Percentiles rank a stretch among this genome's conserved stretches.
phyloP scores from a whole-genome alignment of 441 rosid species.

The Corymbia citriodora region DNA sequence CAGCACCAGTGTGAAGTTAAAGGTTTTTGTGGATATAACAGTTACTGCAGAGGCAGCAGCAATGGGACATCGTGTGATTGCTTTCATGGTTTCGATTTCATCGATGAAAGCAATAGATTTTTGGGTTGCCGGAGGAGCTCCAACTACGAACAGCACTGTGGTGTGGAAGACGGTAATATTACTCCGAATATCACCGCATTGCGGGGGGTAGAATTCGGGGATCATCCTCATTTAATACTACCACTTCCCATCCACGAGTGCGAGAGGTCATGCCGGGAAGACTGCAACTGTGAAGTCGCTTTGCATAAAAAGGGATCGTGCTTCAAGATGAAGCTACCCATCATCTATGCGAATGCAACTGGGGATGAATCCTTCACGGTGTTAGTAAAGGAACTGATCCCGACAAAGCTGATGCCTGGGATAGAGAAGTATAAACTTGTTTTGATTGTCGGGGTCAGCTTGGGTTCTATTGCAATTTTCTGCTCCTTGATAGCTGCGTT shows the following conservation, averaged over 20 bases:
- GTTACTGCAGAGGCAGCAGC: neutral
- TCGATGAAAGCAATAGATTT: neutral
- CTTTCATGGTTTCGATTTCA: neutral
- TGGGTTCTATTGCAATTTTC: neutral
- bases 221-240: neutral
- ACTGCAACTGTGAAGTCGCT: neutral
- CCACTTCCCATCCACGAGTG: neutral
- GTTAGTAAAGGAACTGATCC: neutral
- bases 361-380: neutral
- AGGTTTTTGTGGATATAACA: neutral
- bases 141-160: neutral
- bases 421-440: neutral
- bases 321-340: neutral
- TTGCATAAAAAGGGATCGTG: neutral
- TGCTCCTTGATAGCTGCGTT: neutral
- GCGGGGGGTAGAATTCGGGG: rapidly evolving
- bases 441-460: neutral
- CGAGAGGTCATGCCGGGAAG: neutral
- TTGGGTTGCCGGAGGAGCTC: neutral
- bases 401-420: rapidly evolving
- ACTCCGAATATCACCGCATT: neutral
- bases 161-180: neutral
- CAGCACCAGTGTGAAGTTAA: neutral
- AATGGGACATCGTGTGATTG: neutral
- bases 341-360: rapidly evolving